A percentile compares a stretch with the other conserved stretches of the same genome.
Conservation (phyloP, 768 basidiomycete species). For the Nidularia sp. region DNA sequence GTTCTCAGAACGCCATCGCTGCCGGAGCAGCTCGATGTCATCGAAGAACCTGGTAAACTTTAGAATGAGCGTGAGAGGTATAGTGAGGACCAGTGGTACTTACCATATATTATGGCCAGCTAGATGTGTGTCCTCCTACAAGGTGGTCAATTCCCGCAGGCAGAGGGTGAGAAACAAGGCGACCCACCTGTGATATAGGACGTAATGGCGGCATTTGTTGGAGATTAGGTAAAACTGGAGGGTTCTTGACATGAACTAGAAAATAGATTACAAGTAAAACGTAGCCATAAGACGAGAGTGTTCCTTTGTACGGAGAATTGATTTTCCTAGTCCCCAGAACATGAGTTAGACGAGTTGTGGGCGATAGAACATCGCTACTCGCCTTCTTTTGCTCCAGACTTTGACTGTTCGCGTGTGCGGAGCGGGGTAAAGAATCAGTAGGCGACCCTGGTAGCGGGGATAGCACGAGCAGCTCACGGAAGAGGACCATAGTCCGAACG, state of each 20-base stretch:
- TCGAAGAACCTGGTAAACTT: constrained; percentile 79
- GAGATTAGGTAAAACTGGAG: constrained; percentile 92
- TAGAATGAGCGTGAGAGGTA: not conserved
- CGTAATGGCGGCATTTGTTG: constrained; percentile 92
- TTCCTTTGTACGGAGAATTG: constrained; percentile 97
- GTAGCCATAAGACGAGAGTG: constrained; percentile 95
- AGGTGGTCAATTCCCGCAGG: constrained; percentile 8
- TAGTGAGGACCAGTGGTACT: not conserved
- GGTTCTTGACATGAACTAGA: constrained; percentile 95
- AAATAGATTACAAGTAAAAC: constrained; percentile 98
- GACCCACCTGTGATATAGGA: constrained; percentile 70
- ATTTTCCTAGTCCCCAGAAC: constrained; percentile 65
- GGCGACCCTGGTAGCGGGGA: not conserved
- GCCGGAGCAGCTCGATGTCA: constrained; percentile 87
- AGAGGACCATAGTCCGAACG: constrained; percentile 90
- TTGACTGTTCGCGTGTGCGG: constrained; percentile 60
- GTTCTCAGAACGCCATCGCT: constrained; percentile 94
- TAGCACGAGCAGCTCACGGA: constrained; percentile 62
- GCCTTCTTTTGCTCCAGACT: constrained; percentile 98
- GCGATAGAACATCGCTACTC: constrained; percentile 8
- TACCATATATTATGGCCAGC: constrained; percentile 82
- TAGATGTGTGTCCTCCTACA: constrained; percentile 75
- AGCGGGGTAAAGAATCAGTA: constrained; percentile 10
- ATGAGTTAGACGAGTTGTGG: constrained; percentile 2
- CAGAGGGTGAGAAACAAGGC: not conserved